Percentiles rank a stretch among this genome's conserved stretches.
Evolutionary conservation across 345 rosid genomes (phyloP).

Genomic region (Arabis hirsuta): DNA sequence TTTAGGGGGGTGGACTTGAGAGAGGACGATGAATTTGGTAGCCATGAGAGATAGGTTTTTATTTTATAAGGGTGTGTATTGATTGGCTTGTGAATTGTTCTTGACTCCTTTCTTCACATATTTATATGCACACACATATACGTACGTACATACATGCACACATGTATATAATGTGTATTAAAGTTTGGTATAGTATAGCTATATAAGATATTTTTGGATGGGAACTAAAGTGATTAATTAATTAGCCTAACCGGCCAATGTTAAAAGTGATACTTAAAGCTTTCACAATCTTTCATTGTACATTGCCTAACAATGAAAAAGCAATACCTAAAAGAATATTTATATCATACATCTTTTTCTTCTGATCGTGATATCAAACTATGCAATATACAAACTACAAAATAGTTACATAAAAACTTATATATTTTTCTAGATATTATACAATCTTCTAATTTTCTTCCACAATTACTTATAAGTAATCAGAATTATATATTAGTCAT

Average conservation of each 20-base stretch:
- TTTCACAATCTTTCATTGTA: constrained; percentile 33
- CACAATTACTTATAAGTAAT: no score
- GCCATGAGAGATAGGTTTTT: constrained; percentile 37
- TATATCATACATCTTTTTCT: background rate
- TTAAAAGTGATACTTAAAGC: background rate
- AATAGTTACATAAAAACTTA: background rate
- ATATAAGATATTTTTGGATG: no score
- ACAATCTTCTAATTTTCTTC: no score
- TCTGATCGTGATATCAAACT: constrained; percentile 7
- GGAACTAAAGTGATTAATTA: no score
- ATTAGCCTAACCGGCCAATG: constrained; percentile 4
- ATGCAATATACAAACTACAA: background rate
- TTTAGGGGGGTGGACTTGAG: constrained; percentile 40
- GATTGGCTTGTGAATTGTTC: constrained; percentile 20
- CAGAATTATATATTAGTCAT: no score
- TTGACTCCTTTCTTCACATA: constrained; percentile 19
- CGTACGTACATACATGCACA: background rate
- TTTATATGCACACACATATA: constrained; percentile 39
- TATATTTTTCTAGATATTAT: no score
- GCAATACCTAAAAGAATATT: constrained; percentile 11
- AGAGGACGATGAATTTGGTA: constrained; percentile 35
- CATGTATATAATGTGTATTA: no score
- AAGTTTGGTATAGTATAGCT: no score
- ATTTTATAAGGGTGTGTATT: background rate
- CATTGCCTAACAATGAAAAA: constrained; percentile 35